Percentiles rank a stretch among this genome's conserved stretches.
phyloP scores from a whole-genome alignment of 2,329 filamentous ascomycete species.

The Epichloe hybrida region DNA sequence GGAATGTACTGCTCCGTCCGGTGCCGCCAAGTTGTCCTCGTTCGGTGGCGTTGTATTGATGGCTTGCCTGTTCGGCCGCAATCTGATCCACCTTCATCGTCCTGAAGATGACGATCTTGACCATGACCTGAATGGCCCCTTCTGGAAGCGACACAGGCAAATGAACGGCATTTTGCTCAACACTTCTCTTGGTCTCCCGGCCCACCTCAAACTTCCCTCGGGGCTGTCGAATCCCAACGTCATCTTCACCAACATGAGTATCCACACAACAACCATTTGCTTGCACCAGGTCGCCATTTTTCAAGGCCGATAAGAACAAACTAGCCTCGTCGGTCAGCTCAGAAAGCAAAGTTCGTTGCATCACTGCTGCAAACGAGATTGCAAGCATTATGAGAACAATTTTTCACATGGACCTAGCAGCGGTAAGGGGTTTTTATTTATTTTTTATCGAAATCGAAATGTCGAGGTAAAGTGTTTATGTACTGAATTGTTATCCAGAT shows the following conservation, averaged over 20 bases:
- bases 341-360: constrained; percentile 86
- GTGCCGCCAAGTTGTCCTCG: constrained; percentile 60
- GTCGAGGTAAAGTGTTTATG: neutral
- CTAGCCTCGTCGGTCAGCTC: constrained; percentile 63
- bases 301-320: constrained; percentile 85
- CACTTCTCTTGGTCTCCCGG: constrained; percentile 70
- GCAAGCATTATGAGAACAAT: constrained; percentile 92
- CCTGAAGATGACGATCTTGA: constrained; percentile 71
- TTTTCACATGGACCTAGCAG: constrained; percentile 72
- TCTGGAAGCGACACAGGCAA: constrained; percentile 84
- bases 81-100: constrained; percentile 80
- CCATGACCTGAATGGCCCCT: constrained; percentile 78
- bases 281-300: constrained; percentile 98
- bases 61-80: constrained; percentile 82
- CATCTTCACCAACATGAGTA: constrained; percentile 91
- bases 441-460: neutral
- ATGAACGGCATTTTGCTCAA: constrained; percentile 87
- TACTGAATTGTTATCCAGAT: constrained; percentile 41
- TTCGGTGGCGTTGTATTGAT: constrained; percentile 73
- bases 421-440: constrained; percentile 43
- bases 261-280: constrained; percentile 92
- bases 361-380: constrained; percentile 87
- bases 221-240: constrained; percentile 71
- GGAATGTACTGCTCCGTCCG: constrained; percentile 56
- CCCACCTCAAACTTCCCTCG: constrained; percentile 62